These are phyloP conservation scores for Pseudohalonectria lignicola DNA, from an alignment of 2,329 filamentous ascomycete species.

Conservation along the genomic window DNA sequence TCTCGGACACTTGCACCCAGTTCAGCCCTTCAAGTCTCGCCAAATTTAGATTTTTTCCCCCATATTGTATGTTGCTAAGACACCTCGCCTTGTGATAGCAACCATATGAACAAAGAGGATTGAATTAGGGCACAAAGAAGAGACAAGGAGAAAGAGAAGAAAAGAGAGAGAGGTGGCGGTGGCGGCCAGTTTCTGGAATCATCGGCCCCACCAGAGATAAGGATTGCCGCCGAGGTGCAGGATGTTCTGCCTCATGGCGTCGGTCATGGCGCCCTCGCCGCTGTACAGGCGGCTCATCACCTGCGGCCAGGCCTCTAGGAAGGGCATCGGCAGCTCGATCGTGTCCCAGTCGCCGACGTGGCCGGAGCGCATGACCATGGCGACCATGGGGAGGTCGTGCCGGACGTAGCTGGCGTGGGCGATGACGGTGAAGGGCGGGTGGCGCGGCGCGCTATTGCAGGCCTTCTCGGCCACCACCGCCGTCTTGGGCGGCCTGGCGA, in stretches of 20 bases:
- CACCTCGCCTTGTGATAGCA: too few relatives aligned
- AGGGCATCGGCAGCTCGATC: constrained; percentile 46
- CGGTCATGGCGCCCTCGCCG: constrained; percentile 31
- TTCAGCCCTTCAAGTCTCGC: too few relatives aligned
- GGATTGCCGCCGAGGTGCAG: constrained; percentile 40
- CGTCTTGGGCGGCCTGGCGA: too few relatives aligned
- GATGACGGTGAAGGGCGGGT: too few relatives aligned
- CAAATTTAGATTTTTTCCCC: too few relatives aligned
- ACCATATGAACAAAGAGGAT: constrained; percentile 3
- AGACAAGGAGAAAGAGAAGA: constrained; percentile 19
- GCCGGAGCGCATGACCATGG: constrained; percentile 41
- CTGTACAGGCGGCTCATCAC: constrained; percentile 47
- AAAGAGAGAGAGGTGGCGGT: constrained; percentile 1
- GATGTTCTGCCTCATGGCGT: constrained; percentile 39
- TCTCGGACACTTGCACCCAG: too few relatives aligned
- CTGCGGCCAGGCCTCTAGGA: constrained; percentile 42
- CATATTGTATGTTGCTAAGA: too few relatives aligned
- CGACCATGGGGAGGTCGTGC: constrained; percentile 38
- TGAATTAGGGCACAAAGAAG: neutral
- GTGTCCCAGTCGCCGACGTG: constrained; percentile 39
- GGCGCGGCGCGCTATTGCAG: too few relatives aligned
- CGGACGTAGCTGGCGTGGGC: constrained; percentile 32
- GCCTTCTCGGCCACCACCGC: too few relatives aligned
- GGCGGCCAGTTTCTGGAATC: neutral
- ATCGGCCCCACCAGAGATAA: neutral